A percentile compares a stretch with the other conserved stretches of the same genome.
Evolutionary conservation across 306 rosid genomes (phyloP).

Genomic region (Rosa multiflora): DNA sequence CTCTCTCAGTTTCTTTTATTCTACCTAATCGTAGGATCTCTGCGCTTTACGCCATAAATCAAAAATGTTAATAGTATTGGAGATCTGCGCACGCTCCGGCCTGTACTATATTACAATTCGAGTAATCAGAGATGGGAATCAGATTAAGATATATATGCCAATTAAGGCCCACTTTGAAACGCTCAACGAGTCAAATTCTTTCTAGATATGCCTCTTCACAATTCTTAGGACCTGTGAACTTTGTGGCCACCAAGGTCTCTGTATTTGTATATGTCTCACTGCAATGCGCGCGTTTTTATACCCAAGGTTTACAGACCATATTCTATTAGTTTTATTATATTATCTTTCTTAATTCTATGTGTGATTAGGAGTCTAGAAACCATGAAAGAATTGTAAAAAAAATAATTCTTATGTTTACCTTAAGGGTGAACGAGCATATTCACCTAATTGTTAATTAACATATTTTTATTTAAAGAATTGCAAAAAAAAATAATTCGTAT

Average conservation of each 20-base stretch:
- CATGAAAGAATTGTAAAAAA: not conserved
- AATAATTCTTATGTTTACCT: no score
- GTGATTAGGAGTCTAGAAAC: not conserved
- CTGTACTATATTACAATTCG: not conserved
- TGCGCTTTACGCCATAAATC: not conserved
- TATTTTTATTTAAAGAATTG: no score
- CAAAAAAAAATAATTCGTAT: no score
- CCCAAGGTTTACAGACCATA: not conserved
- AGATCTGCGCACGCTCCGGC: not conserved
- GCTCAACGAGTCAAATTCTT: constrained; percentile 39
- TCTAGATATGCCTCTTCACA: constrained; percentile 17
- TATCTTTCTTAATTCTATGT: constrained; percentile 15
- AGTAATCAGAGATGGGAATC: constrained; percentile 4
- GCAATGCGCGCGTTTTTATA: not conserved
- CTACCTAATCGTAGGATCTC: not conserved
- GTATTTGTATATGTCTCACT: not conserved
- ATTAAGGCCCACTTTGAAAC: constrained; percentile 20
- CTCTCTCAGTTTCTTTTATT: not conserved
- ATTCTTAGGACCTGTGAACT: constrained; percentile 24
- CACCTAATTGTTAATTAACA: no score
- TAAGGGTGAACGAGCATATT: no score
- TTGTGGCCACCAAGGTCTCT: constrained; percentile 25
- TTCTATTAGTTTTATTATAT: not conserved
- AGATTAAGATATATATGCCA: not conserved
- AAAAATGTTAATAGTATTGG: not conserved